A percentile compares a stretch with the other conserved stretches of the same genome.
Conservation (phyloP, 164 flowering plant species). For the Umbellularia californica region DNA sequence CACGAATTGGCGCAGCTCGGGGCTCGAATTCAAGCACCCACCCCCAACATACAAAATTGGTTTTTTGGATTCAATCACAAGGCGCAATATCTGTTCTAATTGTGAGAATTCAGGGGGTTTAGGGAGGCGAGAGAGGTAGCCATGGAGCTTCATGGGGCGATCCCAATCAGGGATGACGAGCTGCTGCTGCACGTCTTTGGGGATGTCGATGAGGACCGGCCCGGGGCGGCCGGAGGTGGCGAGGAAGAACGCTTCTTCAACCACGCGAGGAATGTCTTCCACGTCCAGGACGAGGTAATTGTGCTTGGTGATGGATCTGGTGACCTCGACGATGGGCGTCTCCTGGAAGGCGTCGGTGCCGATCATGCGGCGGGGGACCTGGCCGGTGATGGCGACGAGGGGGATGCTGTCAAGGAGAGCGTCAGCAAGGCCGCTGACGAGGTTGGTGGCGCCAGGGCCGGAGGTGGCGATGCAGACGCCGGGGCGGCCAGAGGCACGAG, state of each 20-base stretch:
- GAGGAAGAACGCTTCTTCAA: conserved; percentile 50
- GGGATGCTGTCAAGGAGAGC: conserved; percentile 64
- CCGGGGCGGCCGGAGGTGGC: conserved; percentile 58
- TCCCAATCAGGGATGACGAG: conserved; percentile 51
- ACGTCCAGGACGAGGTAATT: conserved; percentile 60
- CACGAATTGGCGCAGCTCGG: conserved; percentile 48
- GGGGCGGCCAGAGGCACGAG: conserved; percentile 50
- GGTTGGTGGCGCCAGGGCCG: conserved; percentile 73
- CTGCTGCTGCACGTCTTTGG: conserved; percentile 64
- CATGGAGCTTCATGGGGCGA: conserved; percentile 36
- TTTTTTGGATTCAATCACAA: conserved; percentile 44
- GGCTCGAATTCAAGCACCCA: conserved; percentile 63
- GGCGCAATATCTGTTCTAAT: conserved; percentile 52
- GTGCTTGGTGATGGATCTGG: conserved; percentile 63
- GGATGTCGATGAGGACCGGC: conserved; percentile 63
- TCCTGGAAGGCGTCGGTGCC: conserved; percentile 74
- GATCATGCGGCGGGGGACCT: conserved; percentile 68
- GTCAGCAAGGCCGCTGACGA: conserved; percentile 70
- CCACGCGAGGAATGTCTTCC: conserved; percentile 59
- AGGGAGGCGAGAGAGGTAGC: conserved; percentile 50
- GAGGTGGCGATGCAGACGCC: conserved; percentile 79
- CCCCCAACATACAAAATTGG: conserved; percentile 68
- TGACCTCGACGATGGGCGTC: conserved; percentile 69
- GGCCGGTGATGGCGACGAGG: conserved; percentile 67
- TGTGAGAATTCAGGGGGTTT: conserved; percentile 24